phyloP scores from a whole-genome alignment of 495 filamentous ascomycete species.

The Trichoderma gamsii region DNA sequence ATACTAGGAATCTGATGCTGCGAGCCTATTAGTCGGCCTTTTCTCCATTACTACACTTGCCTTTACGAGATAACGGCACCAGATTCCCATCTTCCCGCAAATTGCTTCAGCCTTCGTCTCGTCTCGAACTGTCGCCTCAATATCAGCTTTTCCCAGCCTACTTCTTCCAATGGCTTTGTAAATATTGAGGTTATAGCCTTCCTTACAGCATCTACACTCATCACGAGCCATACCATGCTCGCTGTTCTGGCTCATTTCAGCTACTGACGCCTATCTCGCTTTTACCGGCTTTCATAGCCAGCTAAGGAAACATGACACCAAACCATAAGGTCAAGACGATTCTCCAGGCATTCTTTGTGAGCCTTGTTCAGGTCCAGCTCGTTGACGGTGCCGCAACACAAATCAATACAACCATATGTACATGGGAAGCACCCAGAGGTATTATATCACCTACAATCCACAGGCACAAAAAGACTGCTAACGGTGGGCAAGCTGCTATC shows the following conservation, averaged over 20 bases:
- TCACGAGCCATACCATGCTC: background rate
- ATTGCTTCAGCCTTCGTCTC: background rate
- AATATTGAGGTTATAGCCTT: background rate
- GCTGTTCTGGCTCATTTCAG: background rate
- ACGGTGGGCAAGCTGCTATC: conserved; percentile 45
- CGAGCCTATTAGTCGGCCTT: background rate
- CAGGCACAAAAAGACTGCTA: conserved; percentile 15
- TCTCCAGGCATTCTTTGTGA: background rate
- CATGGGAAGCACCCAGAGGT: conserved; percentile 52
- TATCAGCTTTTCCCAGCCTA: background rate
- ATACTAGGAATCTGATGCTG: background rate
- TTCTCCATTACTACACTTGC: background rate
- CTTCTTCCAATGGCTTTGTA: background rate
- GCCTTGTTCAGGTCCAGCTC: conserved; percentile 23
- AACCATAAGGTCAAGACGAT: background rate
- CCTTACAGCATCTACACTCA: background rate
- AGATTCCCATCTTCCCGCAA: background rate
- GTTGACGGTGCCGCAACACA: conserved; percentile 37
- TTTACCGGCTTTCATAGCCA: background rate
- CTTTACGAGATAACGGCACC: background rate
- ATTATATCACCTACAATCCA: conserved; percentile 14
- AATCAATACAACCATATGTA: conserved; percentile 51
- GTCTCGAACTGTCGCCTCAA: background rate
- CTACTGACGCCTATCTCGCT: background rate
- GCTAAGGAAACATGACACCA: background rate